Conservation (phyloP, 257 asterid genomes). For the Craterostigma plantagineum region DNA sequence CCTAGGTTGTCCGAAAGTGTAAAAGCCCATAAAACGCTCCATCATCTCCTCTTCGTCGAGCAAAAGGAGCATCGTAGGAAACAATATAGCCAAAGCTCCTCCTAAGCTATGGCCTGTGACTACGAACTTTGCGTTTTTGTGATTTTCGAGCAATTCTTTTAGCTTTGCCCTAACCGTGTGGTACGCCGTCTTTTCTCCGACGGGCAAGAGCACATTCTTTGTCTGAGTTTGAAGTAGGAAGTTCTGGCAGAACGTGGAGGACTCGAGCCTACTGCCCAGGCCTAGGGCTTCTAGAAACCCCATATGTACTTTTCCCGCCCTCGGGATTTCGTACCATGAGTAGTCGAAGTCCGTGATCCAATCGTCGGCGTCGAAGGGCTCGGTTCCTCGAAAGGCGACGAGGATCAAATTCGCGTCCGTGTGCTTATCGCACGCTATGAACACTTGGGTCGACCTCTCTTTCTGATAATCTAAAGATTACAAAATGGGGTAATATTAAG, state of each 20-base stretch:
- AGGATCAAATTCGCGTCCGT: slow-evolving; percentile 64
- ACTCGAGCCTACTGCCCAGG: slow-evolving; percentile 49
- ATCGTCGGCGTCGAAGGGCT: slow-evolving; percentile 91
- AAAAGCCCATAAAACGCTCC: slow-evolving; percentile 41
- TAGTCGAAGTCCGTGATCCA: slow-evolving; percentile 93
- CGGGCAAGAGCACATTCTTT: slow-evolving; percentile 15
- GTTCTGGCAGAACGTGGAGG: slow-evolving; percentile 30
- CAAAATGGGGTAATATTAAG: no score
- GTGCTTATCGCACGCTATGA: slow-evolving; percentile 56
- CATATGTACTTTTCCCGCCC: slow-evolving; percentile 88
- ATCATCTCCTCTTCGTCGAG: slow-evolving; percentile 45
- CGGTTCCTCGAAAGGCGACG: slow-evolving; percentile 82
- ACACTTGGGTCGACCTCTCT: slow-evolving; percentile 72
- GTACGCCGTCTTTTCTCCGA: slow-evolving; percentile 51
- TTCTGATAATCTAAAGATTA: slow-evolving; percentile 72
- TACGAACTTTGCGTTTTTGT: slow-evolving; percentile 52
- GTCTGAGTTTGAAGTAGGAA: slow-evolving; percentile 12
- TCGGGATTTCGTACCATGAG: slow-evolving; percentile 85
- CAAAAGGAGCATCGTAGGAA: slow-evolving; percentile 53
- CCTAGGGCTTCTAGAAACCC: slow-evolving; percentile 96
- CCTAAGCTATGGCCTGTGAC: slow-evolving; percentile 93
- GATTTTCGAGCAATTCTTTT: slow-evolving; percentile 37
- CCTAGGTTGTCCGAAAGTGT: slow-evolving; percentile 88
- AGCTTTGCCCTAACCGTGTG: slow-evolving; percentile 38
- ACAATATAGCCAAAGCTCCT: slow-evolving; percentile 79